Base-by-base conservation (phyloP, 306 rosid species). In the Erythrophleum fordii region DNA sequence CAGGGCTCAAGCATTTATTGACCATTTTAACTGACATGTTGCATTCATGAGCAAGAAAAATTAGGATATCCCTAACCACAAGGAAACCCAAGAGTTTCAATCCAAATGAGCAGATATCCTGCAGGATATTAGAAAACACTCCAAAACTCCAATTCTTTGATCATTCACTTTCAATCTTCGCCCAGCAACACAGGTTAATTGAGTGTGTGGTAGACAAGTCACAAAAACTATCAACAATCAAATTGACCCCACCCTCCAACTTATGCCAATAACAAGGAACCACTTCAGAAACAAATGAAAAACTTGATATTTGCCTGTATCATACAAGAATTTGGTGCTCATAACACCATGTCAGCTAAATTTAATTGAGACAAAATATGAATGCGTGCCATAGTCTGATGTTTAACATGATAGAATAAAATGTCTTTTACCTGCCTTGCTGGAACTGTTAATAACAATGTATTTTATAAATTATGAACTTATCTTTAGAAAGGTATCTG, bases 351-450 rank as follows among this genome's bases (percentile, higher is more conserved):
- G 85, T 84, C 83, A 87, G 86, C 80, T 76, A 29, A 76, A 76
- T 58, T 11, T 25, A 41, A 76, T 42, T 72, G 60, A 68, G 77
- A 74, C 22, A 58, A 85, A 62, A 76, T 51, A 72, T 58, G 71
- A 41, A 82, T 55, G 73, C 5, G 52, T 73, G 45, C 71, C 52
- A 26, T 60, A 35, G 14, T 60, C 64, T 51, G 76, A 76, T 74
- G 77, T 73, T 79, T 29, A 58, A 29, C 65, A 84, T 59, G 82
- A 51, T 83, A 65, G 60, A 75, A 74, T 71, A 77, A 23, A 66
- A 39, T 23, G 11, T 34, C 20, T 77, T 89, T 76, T 80, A 88
- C 89, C 93, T 86, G 93, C 82, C 88, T 90, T 75, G 77, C 44
- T 44, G 73, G 79, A 89, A 83, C 89, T 88, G 69, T 76, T 83